Base-by-base conservation (phyloP, 176 grass and related monocot genomes). In the Musa troglodytarum region DNA sequence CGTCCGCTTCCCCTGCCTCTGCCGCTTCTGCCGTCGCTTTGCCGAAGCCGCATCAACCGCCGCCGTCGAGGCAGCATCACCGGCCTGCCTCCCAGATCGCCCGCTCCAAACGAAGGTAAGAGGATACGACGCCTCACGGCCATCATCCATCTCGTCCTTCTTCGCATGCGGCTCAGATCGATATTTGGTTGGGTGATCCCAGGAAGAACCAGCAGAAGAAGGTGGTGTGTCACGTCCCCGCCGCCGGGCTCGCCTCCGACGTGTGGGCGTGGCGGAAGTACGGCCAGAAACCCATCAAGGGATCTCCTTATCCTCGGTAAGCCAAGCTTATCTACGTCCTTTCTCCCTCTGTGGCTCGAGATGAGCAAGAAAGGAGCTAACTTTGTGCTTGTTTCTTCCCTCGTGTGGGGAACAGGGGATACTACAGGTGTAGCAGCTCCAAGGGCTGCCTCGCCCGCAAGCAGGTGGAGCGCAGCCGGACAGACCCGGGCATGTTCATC, bases 241-340 rank as follows among this genome's bases (percentile, higher is more conserved):
- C 59, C 29, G 81, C 86, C 59, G 78, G 52, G 63, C 64, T 76
- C 54, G 69, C 86, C 50, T 74, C 85, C 15, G 92, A 96, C 70
- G 66, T 63, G 50, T 96, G 92, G 92, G 91, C 92, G 50, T 96
- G 92, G 92, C 86, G 88, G 6, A 96, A 96, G 81, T 96, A 96
- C 75, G 92, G 92, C 17, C 92, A 96, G 92, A 96, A 96, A 52
- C 92, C 86, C 15, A 96, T 96, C 88, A 96, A 96, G 78, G 92
- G 88, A 10, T 96, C 88, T 12, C 92, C 92, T 1, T 83, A 89
- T 73, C 88, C 88, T 64, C 86, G 83, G 83, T 85, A 24, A 84
- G 34, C 34, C 34, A 43, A 43, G 34, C 4, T 43, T 43, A 6
- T 43, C 28, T 25, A 21, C 76, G 5, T 3, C 54, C 66, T 17